These are phyloP conservation scores for Microbotryum intermedium DNA, from an alignment of 1,284 basidiomycete species.

Conservation along the genomic window DNA sequence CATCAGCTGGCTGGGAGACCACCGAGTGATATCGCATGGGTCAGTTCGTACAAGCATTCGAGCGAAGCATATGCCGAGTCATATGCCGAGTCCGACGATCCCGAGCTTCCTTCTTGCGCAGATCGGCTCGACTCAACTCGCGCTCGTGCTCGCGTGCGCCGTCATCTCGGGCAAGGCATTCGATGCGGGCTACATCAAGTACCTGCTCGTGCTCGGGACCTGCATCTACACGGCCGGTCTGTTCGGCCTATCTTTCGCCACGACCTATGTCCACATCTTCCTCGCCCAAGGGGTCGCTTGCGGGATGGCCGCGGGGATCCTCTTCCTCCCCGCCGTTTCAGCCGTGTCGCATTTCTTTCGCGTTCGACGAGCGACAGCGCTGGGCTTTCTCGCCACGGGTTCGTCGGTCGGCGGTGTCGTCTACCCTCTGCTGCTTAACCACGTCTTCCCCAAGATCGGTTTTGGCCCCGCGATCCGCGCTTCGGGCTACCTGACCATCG, in stretches of 20 bases:
- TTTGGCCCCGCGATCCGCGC: constrained; percentile 13
- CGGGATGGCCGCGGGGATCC: constrained; percentile 26
- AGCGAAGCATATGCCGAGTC: background rate
- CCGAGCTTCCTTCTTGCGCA: background rate
- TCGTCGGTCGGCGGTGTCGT: constrained; percentile 27
- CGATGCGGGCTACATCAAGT: constrained; percentile 31
- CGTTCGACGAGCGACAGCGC: constrained; percentile 26
- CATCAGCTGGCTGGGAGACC: background rate
- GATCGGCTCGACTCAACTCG: constrained; percentile 27
- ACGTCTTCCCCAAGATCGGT: constrained; percentile 14
- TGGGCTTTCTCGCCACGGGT: constrained; percentile 30
- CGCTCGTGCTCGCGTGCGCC: constrained; percentile 18
- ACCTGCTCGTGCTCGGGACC: constrained; percentile 14
- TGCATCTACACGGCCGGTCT: constrained; percentile 23
- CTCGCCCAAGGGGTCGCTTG: constrained; percentile 27
- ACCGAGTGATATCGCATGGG: constrained; percentile 17
- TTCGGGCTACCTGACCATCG: constrained; percentile 27
- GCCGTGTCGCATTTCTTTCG: constrained; percentile 31
- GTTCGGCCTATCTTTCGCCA: constrained; percentile 20
- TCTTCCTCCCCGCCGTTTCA: constrained; percentile 30
- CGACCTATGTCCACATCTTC: constrained; percentile 26
- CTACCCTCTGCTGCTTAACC: constrained; percentile 19
- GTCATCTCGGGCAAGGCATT: constrained; percentile 28
- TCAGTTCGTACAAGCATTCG: background rate
- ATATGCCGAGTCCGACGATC: background rate